These are phyloP conservation scores for Curvularia sp. DNA, from an alignment of 2,329 filamentous ascomycete genomes.

Conservation along the genomic window DNA sequence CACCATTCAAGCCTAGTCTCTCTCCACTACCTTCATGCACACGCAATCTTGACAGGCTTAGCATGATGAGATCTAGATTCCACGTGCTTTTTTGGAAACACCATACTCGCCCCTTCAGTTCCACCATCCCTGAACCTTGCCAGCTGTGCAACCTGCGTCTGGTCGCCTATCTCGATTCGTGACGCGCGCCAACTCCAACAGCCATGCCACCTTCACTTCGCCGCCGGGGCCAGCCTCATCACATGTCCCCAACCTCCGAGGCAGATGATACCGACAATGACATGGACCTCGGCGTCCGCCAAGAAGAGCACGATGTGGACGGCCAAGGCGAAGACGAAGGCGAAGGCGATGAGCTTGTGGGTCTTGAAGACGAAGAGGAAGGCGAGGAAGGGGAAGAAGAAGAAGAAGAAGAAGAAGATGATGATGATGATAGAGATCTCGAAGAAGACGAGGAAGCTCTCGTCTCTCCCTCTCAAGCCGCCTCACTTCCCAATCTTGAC, in stretches of 20 bases:
- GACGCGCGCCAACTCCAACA: conserved; percentile 10
- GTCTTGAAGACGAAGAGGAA: conserved; percentile 29
- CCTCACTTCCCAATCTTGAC: conserved; percentile 27
- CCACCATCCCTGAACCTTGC: neutral
- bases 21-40: neutral
- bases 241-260: conserved; percentile 25
- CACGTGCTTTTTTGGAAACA: neutral
- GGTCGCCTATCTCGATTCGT: conserved; percentile 11
- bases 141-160: neutral
- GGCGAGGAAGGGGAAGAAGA: conserved; percentile 21
- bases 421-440: conserved; percentile 51
- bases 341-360: conserved; percentile 50
- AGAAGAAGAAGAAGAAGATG: conserved; percentile 53
- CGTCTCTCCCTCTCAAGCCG: conserved; percentile 28
- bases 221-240: conserved; percentile 30
- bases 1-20: neutral
- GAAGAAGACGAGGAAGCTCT: conserved; percentile 32
- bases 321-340: conserved; percentile 51
- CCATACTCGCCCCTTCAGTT: neutral
- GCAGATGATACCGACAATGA: conserved; percentile 42
- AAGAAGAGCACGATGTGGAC: conserved; percentile 25
- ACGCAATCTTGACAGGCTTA: neutral
- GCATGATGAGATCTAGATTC: neutral
- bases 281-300: conserved; percentile 21
- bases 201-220: conserved; percentile 42